Evolutionary conservation across 768 basidiomycete genomes (phyloP).

Genomic region (Lactarius deliciosus): DNA sequence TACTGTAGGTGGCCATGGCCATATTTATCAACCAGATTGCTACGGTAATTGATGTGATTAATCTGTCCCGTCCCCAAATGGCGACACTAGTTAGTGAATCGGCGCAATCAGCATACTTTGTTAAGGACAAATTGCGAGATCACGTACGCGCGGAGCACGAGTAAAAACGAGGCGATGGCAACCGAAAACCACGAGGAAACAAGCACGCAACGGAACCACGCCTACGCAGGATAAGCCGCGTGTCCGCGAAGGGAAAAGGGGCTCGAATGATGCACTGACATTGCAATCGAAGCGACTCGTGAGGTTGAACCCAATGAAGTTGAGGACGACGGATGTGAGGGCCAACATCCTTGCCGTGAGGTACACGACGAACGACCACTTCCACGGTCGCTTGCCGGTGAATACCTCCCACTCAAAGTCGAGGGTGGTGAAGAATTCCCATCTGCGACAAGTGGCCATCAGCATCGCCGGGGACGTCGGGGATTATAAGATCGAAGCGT

Average conservation of each 20-base stretch:
- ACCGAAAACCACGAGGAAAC: constrained; percentile 25
- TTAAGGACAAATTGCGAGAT: neutral
- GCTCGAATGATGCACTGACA: constrained; percentile 7
- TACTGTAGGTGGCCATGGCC: constrained; percentile 15
- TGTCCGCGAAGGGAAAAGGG: neutral
- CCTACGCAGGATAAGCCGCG: constrained; percentile 10
- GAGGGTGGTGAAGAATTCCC: constrained; percentile 28
- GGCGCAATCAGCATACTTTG: neutral
- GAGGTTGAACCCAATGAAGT: constrained; percentile 25
- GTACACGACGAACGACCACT: constrained; percentile 28
- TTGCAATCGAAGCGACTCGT: constrained; percentile 18
- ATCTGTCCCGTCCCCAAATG: constrained; percentile 23
- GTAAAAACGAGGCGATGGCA: constrained; percentile 25
- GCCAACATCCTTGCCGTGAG: constrained; percentile 18
- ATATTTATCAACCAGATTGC: constrained; percentile 17
- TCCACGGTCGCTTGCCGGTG: constrained; percentile 27
- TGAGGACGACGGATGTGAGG: constrained; percentile 12
- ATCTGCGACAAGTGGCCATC: constrained; percentile 15
- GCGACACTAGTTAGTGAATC: constrained; percentile 17
- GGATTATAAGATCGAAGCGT: constrained; percentile 12
- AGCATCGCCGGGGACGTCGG: neutral
- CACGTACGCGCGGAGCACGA: constrained; percentile 27
- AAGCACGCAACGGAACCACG: constrained; percentile 20
- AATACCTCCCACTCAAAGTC: constrained; percentile 28
- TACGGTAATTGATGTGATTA: neutral